Percentiles rank a stretch among this genome's conserved stretches.
Conservation (phyloP, 352 stramenopile genomes). For the Globisporangium spinosum region DNA sequence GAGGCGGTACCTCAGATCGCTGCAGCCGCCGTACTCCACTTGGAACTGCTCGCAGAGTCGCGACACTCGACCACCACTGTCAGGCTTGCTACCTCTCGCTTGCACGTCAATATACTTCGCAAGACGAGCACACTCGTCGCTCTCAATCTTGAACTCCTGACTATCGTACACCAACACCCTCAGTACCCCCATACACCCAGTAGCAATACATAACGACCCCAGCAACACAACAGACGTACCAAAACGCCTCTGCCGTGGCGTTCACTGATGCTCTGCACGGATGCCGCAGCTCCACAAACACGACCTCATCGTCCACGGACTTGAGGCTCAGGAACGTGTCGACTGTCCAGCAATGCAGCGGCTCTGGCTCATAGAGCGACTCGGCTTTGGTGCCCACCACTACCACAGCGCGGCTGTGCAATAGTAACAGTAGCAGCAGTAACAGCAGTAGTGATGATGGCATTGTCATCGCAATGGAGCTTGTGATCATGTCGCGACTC, state of each 20-base stretch:
- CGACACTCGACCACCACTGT: not conserved
- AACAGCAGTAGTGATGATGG: not conserved
- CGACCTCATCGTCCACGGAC: not conserved
- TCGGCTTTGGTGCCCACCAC: not conserved
- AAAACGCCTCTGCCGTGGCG: not conserved
- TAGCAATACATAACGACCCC: not conserved
- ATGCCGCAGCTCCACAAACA: not conserved
- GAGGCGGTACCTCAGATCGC: not conserved
- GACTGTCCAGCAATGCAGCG: not conserved
- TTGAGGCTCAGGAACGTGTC: not conserved
- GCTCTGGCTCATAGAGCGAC: not conserved
- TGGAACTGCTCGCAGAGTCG: not conserved
- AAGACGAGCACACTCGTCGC: not conserved
- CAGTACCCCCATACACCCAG: not conserved
- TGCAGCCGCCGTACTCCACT: conserved; percentile 1
- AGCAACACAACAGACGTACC: not conserved
- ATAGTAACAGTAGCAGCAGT: not conserved
- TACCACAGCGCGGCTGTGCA: not conserved
- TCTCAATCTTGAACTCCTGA: not conserved
- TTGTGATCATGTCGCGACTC: not conserved
- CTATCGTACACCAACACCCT: not conserved
- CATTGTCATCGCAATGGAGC: not conserved
- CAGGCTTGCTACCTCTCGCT: not conserved
- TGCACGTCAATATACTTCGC: not conserved
- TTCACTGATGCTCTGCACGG: not conserved